Base-by-base conservation (phyloP, 192 early-diverging fungal genomes). In the Coemansia sp. region DNA sequence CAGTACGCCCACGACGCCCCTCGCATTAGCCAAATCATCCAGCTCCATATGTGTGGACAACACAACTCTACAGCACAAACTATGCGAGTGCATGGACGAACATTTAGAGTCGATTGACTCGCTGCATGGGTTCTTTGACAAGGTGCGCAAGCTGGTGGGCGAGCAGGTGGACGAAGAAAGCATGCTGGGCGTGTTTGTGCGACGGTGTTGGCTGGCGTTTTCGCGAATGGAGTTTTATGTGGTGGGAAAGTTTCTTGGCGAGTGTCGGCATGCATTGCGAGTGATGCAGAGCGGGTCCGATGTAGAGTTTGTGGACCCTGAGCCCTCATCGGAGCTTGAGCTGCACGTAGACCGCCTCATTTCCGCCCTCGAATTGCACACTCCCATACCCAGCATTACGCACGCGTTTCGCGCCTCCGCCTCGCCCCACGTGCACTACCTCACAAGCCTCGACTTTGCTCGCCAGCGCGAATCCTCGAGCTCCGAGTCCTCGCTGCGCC, bases 201-300 rank as follows among this genome's bases (percentile, higher is more conserved):
- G 79, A 1, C 66, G 79, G 23, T 81, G 79, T 41, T 60, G 59
- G 11, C 45, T 81, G 67, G 79, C 79, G 1, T 81, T 76, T 37
- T 61, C 72, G 15, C 79, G 72, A 63, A 62, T 81, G 29, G 79
- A 81, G 64, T 81, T 81, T 56, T 70, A 81, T 58, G 63, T 73
- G 32, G 65, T 59, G 6, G 56, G 63, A 45, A 10, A 5, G 43
- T 57, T 81, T 23, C 63, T 67, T 35, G 35, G 22, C 1, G 73
- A 72, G 14, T 80, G 68, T 32, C 53, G 22, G 6, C 58, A 25
- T 4, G 73, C 73, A n/a, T 23, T 32, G 1, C 9, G 2, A 0
- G 45, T 2, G 25, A 22, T 60, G 41, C 41, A 3, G 12, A 11
- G 12, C 12, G 15, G 8, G 41, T 43, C 12, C 4, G 41, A 11